Evolutionary conservation across 129 eudicot species (phyloP).

Genomic region (Pulicaria dysenterica): DNA sequence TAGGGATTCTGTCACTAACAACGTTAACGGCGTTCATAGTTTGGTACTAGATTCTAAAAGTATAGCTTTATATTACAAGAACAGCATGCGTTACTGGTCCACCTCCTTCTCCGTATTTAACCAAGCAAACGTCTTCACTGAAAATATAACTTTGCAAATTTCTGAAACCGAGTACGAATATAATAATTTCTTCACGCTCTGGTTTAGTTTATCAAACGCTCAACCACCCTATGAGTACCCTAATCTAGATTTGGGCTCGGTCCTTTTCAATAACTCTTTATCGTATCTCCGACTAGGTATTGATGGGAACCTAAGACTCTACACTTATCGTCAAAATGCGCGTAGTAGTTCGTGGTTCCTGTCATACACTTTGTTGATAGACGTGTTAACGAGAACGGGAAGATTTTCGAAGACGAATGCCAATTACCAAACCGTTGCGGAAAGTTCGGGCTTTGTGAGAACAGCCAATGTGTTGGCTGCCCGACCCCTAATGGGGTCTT

Average conservation of each 20-base stretch:
- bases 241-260: background rate
- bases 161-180: background rate
- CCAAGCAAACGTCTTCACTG: background rate
- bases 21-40: conserved; percentile 38
- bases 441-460: conserved; percentile 43
- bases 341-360: background rate
- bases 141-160: background rate
- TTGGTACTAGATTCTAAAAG: conserved; percentile 31
- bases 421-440: conserved; percentile 30
- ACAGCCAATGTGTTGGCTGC: conserved; percentile 28
- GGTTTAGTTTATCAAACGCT: background rate
- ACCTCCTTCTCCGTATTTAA: background rate
- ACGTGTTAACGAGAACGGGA: background rate
- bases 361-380: conserved; percentile 6
- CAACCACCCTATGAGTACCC: background rate
- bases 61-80: conserved; percentile 33
- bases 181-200: background rate
- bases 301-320: conserved; percentile 52
- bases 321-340: background rate
- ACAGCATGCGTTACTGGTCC: conserved; percentile 15
- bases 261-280: conserved; percentile 38
- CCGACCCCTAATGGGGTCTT: background rate
- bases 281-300: conserved; percentile 52
- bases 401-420: conserved; percentile 6
- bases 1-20: conserved; percentile 23